A percentile compares a stretch with the other conserved stretches of the same genome.
These are phyloP conservation scores for Juncus inflexus DNA, from an alignment of 176 grass and related monocot species.

Conservation along the genomic window DNA sequence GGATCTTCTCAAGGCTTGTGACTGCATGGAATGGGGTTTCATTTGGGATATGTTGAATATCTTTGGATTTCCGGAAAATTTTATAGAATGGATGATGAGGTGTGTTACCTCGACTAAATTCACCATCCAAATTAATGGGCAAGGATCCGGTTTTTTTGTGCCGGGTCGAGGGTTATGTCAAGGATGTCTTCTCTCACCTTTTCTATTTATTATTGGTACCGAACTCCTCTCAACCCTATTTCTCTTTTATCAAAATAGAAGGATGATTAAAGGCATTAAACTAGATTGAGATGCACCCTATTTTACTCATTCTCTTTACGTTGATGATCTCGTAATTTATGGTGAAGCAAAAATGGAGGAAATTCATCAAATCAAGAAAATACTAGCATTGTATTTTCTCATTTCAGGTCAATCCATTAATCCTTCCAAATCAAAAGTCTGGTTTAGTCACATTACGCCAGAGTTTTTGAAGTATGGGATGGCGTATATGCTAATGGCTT, in stretches of 20 bases:
- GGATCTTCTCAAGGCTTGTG: background rate
- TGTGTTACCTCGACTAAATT: background rate
- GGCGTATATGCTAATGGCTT: no score
- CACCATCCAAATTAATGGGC: background rate
- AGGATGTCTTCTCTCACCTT: background rate
- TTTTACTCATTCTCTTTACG: background rate
- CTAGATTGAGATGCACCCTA: background rate
- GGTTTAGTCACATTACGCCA: no score
- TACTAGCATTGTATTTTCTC: no score
- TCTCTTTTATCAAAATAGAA: background rate
- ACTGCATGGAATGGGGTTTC: background rate
- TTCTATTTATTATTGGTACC: background rate
- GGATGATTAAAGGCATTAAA: background rate
- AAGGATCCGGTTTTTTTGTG: background rate
- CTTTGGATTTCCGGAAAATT: background rate
- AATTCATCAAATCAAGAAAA: no score
- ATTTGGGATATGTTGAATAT: background rate
- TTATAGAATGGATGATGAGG: background rate
- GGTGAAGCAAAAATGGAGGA: no score
- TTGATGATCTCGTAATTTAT: background rate
- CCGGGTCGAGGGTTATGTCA: background rate
- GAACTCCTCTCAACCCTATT: background rate
- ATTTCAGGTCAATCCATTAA: no score
- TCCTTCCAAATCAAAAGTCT: no score
- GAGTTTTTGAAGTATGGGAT: background rate